A percentile compares a stretch with the other conserved stretches of the same genome.
phyloP scores from a whole-genome alignment of 1,284 basidiomycete species.

The Mycosarcoma mackinlayi region DNA sequence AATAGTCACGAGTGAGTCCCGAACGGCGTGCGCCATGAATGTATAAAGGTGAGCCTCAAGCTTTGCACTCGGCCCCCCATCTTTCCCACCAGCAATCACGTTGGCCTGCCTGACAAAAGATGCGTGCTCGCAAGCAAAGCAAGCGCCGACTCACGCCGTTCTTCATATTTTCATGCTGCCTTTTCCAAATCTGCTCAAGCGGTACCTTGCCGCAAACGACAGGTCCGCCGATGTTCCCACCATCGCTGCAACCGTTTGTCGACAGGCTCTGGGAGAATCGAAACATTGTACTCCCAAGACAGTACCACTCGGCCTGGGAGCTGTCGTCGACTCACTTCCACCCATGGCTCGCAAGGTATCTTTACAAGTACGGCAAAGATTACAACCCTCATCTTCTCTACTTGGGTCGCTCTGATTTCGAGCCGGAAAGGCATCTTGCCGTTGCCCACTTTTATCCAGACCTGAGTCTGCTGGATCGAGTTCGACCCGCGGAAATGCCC shows the following conservation, averaged over 20 bases:
- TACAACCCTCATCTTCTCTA: constrained; percentile 2
- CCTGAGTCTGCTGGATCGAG: background rate
- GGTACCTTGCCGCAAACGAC: too few species aligned
- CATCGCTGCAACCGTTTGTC: background rate
- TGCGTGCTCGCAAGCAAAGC: too few species aligned
- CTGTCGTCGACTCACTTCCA: background rate
- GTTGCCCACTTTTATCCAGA: constrained; percentile 4
- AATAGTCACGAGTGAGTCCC: too few species aligned
- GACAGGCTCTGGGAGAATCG: background rate
- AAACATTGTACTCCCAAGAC: background rate
- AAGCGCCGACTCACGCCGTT: too few species aligned
- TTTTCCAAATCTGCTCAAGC: too few species aligned
- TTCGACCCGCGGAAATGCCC: background rate
- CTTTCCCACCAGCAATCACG: too few species aligned
- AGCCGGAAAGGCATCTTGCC: background rate
- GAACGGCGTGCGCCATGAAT: too few species aligned
- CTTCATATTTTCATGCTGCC: too few species aligned
- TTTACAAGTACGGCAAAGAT: constrained; percentile 1
- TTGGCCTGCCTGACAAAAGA: too few species aligned
- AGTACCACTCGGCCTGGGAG: background rate
- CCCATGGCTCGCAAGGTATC: background rate
- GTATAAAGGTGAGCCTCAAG: too few species aligned
- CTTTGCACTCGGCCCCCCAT: too few species aligned
- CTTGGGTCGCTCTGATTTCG: background rate
- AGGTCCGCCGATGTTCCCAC: background rate